These are phyloP conservation scores for Penicillium crystallinum DNA, from an alignment of 495 filamentous ascomycete species.

Conservation along the genomic window DNA sequence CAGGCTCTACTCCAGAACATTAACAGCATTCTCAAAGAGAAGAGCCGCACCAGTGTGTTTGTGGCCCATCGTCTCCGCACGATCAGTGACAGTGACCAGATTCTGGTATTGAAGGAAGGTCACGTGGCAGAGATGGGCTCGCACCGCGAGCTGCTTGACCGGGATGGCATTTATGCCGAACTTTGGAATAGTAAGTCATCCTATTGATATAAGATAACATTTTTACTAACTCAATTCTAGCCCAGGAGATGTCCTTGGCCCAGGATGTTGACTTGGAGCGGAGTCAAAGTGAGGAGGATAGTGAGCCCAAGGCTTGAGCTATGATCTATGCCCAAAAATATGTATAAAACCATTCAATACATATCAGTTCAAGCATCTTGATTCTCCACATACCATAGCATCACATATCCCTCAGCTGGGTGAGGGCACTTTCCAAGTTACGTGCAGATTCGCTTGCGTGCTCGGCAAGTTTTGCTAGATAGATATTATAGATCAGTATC, in stretches of 20 bases:
- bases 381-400: neutral
- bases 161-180: conserved; percentile 76
- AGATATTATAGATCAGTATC: conserved; percentile 16
- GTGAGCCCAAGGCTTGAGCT: neutral
- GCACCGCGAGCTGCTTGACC: conserved; percentile 76
- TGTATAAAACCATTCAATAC: neutral
- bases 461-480: conserved; percentile 26
- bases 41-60: conserved; percentile 84
- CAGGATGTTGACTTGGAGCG: conserved; percentile 29
- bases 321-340: neutral
- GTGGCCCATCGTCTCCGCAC: conserved; percentile 89
- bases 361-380: neutral
- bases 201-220: neutral
- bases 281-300: neutral
- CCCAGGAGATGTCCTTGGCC: conserved; percentile 42
- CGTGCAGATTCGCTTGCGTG: conserved; percentile 19
- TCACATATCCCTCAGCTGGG: conserved; percentile 31
- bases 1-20: conserved; percentile 88
- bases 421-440: conserved; percentile 17
- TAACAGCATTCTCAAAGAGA: conserved; percentile 87
- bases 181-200: conserved; percentile 75
- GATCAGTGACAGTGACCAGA: conserved; percentile 90
- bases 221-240: conserved; percentile 22
- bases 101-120: conserved; percentile 85
- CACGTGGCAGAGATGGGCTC: conserved; percentile 80